Evolutionary conservation across 805 yeast species (phyloP).

Genomic region (Yamadazyma insecticola): DNA sequence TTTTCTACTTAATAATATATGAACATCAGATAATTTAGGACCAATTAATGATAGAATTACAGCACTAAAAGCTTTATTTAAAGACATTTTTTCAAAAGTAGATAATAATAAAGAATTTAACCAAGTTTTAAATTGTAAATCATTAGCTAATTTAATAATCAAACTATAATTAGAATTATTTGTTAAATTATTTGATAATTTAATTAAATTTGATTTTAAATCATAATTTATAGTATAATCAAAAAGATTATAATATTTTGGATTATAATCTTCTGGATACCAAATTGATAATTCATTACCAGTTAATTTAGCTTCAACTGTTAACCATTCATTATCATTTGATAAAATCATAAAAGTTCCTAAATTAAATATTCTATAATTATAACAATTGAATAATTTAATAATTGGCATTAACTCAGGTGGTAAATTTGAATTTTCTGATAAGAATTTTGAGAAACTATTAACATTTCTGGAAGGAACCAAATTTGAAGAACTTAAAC

Average conservation of each 20-base stretch:
- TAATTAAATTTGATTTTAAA: slow-evolving; percentile 4
- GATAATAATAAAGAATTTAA: slow-evolving; percentile 48
- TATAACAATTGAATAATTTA: slow-evolving; percentile 66
- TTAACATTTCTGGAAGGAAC: slow-evolving; percentile 4
- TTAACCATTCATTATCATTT: slow-evolving; percentile 26
- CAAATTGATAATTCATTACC: slow-evolving; percentile 55
- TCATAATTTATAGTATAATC: slow-evolving; percentile 27
- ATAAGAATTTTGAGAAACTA: slow-evolving; percentile 5
- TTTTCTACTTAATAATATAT: slow-evolving; percentile 48
- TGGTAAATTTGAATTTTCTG: slow-evolving; percentile 31
- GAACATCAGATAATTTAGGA: slow-evolving; percentile 50
- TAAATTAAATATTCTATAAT: slow-evolving; percentile 56
- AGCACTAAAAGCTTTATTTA: slow-evolving; percentile 64
- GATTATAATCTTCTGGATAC: slow-evolving; percentile 40
- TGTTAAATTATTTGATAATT: slow-evolving; percentile 11
- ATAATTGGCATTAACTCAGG: slow-evolving; percentile 70
- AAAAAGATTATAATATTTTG: slow-evolving; percentile 49
- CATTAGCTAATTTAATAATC: slow-evolving; percentile 18
- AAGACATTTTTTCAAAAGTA: slow-evolving; percentile 51
- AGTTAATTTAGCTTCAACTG: slow-evolving; percentile 35
- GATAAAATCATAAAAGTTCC: slow-evolving; percentile 34
- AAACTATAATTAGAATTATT: slow-evolving; percentile 15
- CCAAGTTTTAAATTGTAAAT: slow-evolving; percentile 29
- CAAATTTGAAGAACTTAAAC: slow-evolving; percentile 8
- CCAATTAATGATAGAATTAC: slow-evolving; percentile 58